Evolutionary conservation across 2,329 filamentous ascomycete species (phyloP).

Genomic region (Colletotrichum musicola): DNA sequence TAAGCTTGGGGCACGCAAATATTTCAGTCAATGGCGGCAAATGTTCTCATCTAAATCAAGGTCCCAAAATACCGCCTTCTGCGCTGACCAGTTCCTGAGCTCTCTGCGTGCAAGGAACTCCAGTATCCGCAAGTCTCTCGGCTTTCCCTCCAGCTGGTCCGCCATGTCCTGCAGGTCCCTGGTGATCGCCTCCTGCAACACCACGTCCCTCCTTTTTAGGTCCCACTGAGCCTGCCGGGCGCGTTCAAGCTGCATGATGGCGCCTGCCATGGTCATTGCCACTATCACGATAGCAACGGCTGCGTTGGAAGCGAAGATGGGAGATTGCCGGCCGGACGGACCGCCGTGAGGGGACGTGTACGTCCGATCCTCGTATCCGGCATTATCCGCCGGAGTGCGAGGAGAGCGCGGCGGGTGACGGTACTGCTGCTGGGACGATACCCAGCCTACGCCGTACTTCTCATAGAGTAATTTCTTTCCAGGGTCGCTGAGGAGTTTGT

Average conservation of each 20-base stretch:
- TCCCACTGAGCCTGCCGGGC: slow-evolving; percentile 13
- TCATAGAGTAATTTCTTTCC: slow-evolving; percentile 34
- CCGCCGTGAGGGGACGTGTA: too few relatives aligned
- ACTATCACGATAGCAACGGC: slow-evolving; percentile 33
- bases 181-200: slow-evolving; percentile 20
- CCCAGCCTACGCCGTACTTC: slow-evolving; percentile 29
- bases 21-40: slow-evolving; percentile 15
- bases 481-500: slow-evolving; percentile 37
- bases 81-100: background rate
- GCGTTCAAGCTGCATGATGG: slow-evolving; percentile 23
- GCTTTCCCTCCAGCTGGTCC: slow-evolving; percentile 13
- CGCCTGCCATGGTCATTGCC: slow-evolving; percentile 30
- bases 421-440: background rate
- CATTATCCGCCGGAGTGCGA: background rate
- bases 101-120: slow-evolving; percentile 24
- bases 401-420: background rate
- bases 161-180: slow-evolving; percentile 15
- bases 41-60: background rate
- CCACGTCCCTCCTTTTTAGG: background rate
- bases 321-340: slow-evolving; percentile 4
- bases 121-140: slow-evolving; percentile 15
- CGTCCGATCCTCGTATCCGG: background rate
- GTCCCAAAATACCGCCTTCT: background rate
- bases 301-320: slow-evolving; percentile 36
- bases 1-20: too few relatives aligned